Evolutionary conservation across 73 alveolate genomes (phyloP).

Genomic region (Paramecium primaurelia): DNA sequence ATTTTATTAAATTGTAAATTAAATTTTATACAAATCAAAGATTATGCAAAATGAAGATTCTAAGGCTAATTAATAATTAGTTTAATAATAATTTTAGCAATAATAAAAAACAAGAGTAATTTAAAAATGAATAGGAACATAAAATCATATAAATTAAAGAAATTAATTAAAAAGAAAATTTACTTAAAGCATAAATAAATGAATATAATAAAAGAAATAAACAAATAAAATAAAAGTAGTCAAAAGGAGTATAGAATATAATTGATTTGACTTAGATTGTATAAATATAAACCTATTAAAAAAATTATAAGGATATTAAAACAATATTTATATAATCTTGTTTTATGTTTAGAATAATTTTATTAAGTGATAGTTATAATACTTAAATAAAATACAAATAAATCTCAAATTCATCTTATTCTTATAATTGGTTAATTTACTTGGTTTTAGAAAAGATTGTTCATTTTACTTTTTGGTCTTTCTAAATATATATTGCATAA

Average conservation of each 20-base stretch:
- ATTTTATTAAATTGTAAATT: too few relatives aligned
- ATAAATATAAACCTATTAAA: not conserved
- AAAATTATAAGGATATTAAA: not conserved
- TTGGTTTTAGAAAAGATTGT: not conserved
- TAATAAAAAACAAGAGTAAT: not conserved
- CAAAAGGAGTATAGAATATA: not conserved
- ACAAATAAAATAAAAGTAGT: not conserved
- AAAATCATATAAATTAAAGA: too few relatives aligned
- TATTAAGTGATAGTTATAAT: not conserved
- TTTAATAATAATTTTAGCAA: not conserved
- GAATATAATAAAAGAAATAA: too few relatives aligned
- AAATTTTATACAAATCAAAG: too few relatives aligned
- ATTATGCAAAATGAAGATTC: not conserved
- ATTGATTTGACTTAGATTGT: not conserved
- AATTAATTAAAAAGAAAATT: too few relatives aligned
- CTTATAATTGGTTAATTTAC: not conserved
- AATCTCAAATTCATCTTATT: not conserved
- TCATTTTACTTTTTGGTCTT: not conserved
- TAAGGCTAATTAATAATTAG: not conserved
- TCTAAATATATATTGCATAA: not conserved
- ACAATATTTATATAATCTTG: not conserved
- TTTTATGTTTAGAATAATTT: too few relatives aligned
- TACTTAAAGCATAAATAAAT: not conserved
- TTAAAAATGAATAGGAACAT: not conserved
- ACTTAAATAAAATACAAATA: not conserved